Conservation (phyloP, 768 basidiomycete species). For the Psilocybe azurescens region DNA sequence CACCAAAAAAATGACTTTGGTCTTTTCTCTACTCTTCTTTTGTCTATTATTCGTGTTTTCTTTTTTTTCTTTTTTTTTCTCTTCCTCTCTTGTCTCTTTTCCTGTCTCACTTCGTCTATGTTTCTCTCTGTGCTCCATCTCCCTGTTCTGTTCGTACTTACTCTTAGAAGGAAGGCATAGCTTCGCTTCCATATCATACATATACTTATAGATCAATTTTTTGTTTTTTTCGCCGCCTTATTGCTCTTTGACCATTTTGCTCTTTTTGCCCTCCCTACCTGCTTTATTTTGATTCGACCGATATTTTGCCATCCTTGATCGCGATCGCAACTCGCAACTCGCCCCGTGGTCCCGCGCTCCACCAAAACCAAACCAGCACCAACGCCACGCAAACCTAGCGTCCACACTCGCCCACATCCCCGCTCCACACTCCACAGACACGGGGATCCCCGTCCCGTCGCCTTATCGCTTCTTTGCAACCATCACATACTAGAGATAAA, state of each 20-base stretch:
- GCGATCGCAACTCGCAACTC: no score
- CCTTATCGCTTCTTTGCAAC: no score
- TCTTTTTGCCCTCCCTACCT: background rate
- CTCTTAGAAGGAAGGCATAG: background rate
- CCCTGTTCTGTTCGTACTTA: background rate
- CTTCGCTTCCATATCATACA: no score
- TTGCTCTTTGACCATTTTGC: background rate
- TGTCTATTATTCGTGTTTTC: background rate
- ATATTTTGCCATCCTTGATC: no score
- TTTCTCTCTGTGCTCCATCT: no score
- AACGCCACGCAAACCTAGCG: no score
- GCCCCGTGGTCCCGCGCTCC: no score
- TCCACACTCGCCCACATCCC: no score
- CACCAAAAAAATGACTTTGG: background rate
- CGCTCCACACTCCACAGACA: no score
- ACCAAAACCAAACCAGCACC: no score
- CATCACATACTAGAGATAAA: no score
- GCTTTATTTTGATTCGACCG: background rate
- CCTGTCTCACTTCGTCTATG: background rate
- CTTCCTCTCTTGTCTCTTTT: background rate
- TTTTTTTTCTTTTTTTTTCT: background rate
- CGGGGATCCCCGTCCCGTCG: no score
- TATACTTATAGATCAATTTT: background rate
- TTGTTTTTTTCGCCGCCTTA: background rate
- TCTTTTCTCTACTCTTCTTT: background rate